Evolutionary conservation across 805 yeast species (phyloP).

Genomic region (Wickerhamiella lipophila): DNA sequence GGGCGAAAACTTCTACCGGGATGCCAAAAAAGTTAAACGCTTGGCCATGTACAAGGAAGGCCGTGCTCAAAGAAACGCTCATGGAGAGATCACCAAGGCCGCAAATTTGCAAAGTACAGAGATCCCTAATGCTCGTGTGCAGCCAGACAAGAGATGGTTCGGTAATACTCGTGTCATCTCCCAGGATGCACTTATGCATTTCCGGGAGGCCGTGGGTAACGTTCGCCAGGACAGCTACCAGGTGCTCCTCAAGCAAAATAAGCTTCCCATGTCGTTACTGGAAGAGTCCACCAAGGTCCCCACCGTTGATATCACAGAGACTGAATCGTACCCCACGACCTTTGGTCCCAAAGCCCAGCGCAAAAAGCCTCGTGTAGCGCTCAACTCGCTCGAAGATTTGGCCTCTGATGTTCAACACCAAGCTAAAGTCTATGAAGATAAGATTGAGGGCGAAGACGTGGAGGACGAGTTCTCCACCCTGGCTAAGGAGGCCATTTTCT

Average conservation of each 20-base stretch:
- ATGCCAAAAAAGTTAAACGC: conserved; percentile 82
- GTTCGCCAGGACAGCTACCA: conserved; percentile 73
- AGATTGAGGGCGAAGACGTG: conserved; percentile 41
- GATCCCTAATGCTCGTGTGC: conserved; percentile 82
- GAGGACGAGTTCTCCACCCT: conserved; percentile 73
- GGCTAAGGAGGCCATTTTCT: conserved; percentile 90
- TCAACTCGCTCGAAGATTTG: conserved; percentile 67
- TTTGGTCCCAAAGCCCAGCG: conserved; percentile 95
- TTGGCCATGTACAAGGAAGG: conserved; percentile 90
- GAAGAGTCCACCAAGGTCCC: conserved; percentile 76
- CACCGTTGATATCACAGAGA: conserved; percentile 63
- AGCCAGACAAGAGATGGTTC: conserved; percentile 95
- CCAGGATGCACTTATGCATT: conserved; percentile 88
- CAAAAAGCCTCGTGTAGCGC: conserved; percentile 73
- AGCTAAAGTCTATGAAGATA: conserved; percentile 55
- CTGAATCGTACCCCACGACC: conserved; percentile 67
- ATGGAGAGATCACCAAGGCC: conserved; percentile 76
- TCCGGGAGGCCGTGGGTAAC: conserved; percentile 86
- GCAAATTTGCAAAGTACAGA: conserved; percentile 82
- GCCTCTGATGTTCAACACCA: conserved; percentile 49
- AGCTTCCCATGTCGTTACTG: conserved; percentile 86
- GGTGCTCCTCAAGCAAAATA: conserved; percentile 75
- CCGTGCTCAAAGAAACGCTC: conserved; percentile 69
- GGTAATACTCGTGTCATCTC: conserved; percentile 96
- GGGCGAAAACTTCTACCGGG: conserved; percentile 90